Base-by-base conservation (phyloP, 768 basidiomycete species). In the Podaxis sp. region DNA sequence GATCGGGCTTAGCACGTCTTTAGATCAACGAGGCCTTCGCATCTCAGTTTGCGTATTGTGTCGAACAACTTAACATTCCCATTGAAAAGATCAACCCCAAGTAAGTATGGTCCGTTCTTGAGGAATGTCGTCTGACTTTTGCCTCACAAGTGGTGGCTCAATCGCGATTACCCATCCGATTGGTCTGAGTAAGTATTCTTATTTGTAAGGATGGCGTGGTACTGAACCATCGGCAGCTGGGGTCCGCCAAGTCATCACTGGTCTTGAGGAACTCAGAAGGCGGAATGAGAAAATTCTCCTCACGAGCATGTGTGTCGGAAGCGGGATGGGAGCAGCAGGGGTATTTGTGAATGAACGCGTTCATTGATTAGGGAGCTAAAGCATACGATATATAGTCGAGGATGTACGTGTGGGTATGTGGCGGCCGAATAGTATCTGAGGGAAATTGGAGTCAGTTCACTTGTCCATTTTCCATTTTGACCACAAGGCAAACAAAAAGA, bases 21-120 rank as follows among this genome's bases (percentile, higher is more conserved):
- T 65, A 93, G 91, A 90, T 92, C 66, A 93, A 94, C 61, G 91
- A 95, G 74, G 95, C 95, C 0, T 96, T 96, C 64, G 94, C 93
- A 0, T 95, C 92, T 1, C 95, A 96, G 71, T 96, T 93, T 64
- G 92, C 91, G n/a, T 90, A 95, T 75, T 95, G 92, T 57, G 87
- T 96, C 7, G 90, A 96, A 69, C 79, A 93, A 69, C 82, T 96
- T 26, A 78, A 81, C 28, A 81, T 96, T 50, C 85, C 89, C 2
- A 86, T 90, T 17, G 83, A 87, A 67, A 95, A 88, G 74, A 88
- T 95, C 68, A 97, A 97, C 71, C 87, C 91, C 53, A 88, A 93
- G 91, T 86, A 78, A 75, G 83, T 78, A 56, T 63, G 26, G 17
- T 15, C 15, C 54, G 41, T 22, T 15, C 13, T n/a, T 13, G 6